Evolutionary conservation across 371 early-diverging fungal species (phyloP), one percentile per base, ranked within the genome.

Genomic region (Globomyces sp.): DNA sequence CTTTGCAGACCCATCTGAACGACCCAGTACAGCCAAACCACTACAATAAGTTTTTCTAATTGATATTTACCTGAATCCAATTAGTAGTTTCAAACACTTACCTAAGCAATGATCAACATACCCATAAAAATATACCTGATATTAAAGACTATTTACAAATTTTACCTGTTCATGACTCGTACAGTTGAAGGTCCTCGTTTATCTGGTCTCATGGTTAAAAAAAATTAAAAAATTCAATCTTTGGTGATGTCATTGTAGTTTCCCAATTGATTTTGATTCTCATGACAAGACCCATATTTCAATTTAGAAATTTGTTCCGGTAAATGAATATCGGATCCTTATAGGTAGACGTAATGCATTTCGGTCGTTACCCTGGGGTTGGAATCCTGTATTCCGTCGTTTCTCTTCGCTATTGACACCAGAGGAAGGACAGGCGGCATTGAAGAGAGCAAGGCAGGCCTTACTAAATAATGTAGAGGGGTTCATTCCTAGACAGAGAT

Each of bases 1-100:
- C 64, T 85, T 86, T 2, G 92, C 90, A 1, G 92, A 91, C 2
- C 94, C 94, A 72, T 94, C 94, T 3, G 88, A 86, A 68, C 91
- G 80, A 67, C 82, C 79, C 43, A 92, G 76, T 10, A 86, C 66
- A 49, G 84, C 86, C 1, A 75, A n/a, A 4, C 55, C 55, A 2
- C 55, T 55, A 39, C 55, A 24, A 24, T 24, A 24, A 24, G 24
- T 0, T 24, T 24, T 24, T 24, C 24, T 24, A 24, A 24, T 24
- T 24, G 24, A 24, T 24, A 24, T 24, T 24, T 24, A 24, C 24
- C 24, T 24, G 24, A 24, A 24, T 24, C 0, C 24, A 24, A 24
- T 24, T 24, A 24, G 24, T 24, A 24, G 24, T 24, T 24, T 24
- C 24, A 24, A 24, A 24, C 24, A 24, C 24, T 24, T 24, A 24